A percentile compares a stretch with the other conserved stretches of the same genome.
Conservation (phyloP, 2,329 filamentous ascomycete species). For the Fusarium lateritium region DNA sequence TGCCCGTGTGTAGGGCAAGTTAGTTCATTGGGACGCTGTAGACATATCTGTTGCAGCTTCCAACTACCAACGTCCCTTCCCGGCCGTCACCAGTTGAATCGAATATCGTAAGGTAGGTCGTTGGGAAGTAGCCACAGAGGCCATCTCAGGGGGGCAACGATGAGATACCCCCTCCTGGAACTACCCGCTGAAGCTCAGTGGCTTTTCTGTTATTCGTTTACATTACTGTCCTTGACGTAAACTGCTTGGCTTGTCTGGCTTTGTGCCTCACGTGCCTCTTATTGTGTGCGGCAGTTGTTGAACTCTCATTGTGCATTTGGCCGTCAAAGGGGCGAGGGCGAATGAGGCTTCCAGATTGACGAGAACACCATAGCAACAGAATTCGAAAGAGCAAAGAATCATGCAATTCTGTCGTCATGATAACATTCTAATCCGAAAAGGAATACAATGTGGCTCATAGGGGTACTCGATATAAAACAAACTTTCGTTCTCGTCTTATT, state of each 20-base stretch:
- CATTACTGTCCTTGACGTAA: conserved; percentile 7
- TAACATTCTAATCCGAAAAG: not conserved
- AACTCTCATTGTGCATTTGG: conserved; percentile 33
- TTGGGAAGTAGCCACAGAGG: conserved; percentile 31
- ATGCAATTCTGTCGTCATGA: conserved; percentile 3
- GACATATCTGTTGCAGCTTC: conserved; percentile 3
- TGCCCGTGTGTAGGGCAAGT: not conserved
- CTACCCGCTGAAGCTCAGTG: no score
- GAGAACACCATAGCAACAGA: not conserved
- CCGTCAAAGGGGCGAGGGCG: conserved; percentile 39
- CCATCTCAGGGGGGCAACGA: no score
- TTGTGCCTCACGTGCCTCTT: not conserved
- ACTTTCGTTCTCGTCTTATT: conserved; percentile 27
- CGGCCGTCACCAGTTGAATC: conserved; percentile 20
- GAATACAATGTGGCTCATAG: not conserved
- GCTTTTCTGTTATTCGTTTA: not conserved
- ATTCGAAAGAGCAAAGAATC: conserved; percentile 6
- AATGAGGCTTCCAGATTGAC: conserved; percentile 19
- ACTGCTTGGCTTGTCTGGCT: conserved; percentile 1
- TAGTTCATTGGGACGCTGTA: not conserved
- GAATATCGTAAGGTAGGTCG: conserved; percentile 16
- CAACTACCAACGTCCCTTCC: conserved; percentile 24
- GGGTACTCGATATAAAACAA: conserved; percentile 17
- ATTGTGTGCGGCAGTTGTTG: not conserved
- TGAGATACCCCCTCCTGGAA: no score